Conservation (phyloP, 2,329 filamentous ascomycete species). For the Hypoxylon sp. region DNA sequence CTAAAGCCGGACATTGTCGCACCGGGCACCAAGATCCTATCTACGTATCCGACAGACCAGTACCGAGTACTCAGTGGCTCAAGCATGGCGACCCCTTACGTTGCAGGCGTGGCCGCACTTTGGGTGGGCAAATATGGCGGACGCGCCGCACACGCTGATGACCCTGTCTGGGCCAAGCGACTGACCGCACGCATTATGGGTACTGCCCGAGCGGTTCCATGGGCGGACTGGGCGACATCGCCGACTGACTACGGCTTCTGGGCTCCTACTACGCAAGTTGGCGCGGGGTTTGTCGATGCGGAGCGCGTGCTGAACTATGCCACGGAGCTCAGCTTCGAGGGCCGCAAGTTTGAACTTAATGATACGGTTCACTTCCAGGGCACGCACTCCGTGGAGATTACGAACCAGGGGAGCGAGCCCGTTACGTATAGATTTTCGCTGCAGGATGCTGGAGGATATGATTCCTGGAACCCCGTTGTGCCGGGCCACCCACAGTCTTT, state of each 20-base stretch:
- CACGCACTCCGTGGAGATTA: slow-evolving; percentile 56
- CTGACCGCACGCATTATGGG: slow-evolving; percentile 51
- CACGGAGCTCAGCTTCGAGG: slow-evolving; percentile 70
- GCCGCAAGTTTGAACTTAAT: slow-evolving; percentile 64
- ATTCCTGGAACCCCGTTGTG: slow-evolving; percentile 37
- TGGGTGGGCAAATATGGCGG: slow-evolving; percentile 52
- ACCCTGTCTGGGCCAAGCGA: slow-evolving; percentile 43
- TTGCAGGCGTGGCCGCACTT: slow-evolving; percentile 58
- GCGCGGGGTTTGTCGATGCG: slow-evolving; percentile 64
- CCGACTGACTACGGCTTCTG: slow-evolving; percentile 43
- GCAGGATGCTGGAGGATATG: slow-evolving; percentile 45
- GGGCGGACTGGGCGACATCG: slow-evolving; percentile 48
- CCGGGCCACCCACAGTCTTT: slow-evolving; percentile 28
- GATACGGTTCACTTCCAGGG: slow-evolving; percentile 59
- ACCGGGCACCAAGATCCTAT: slow-evolving; percentile 60
- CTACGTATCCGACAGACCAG: slow-evolving; percentile 56
- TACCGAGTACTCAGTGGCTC: slow-evolving; percentile 63
- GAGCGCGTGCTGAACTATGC: slow-evolving; percentile 73
- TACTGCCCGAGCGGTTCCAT: slow-evolving; percentile 50
- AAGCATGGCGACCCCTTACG: slow-evolving; percentile 62
- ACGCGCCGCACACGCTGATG: slow-evolving; percentile 44
- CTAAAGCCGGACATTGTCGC: slow-evolving; percentile 59
- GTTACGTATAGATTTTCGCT: slow-evolving; percentile 56
- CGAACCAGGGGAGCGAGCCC: slow-evolving; percentile 55
- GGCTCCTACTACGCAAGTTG: slow-evolving; percentile 58